phyloP scores from a whole-genome alignment of 352 stramenopile genomes.

The Blastocystis sp. region DNA sequence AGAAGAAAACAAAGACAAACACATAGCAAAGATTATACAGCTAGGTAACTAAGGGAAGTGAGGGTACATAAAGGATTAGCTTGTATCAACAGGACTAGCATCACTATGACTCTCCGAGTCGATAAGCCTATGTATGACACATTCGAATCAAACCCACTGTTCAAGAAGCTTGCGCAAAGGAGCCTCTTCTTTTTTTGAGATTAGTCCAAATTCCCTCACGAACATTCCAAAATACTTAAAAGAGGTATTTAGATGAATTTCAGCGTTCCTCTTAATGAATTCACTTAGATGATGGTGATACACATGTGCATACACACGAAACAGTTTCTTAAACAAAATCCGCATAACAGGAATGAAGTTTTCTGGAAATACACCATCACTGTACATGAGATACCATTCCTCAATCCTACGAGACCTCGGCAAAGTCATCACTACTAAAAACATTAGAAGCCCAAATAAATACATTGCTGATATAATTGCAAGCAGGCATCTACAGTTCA shows the following conservation, averaged over 20 bases:
- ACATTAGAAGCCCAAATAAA: constrained; percentile 38
- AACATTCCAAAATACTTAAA: constrained; percentile 98
- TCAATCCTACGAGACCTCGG: background rate
- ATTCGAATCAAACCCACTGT: constrained; percentile 62
- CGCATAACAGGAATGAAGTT: constrained; percentile 76
- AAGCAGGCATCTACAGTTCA: constrained; percentile 32
- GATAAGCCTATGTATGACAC: background rate
- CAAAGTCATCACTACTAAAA: constrained; percentile 19
- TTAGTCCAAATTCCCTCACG: constrained; percentile 84
- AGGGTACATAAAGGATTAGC: too few relatives aligned
- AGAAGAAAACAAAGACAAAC: too few relatives aligned
- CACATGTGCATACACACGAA: constrained; percentile 89
- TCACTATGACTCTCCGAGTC: background rate
- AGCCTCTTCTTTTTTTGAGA: constrained; percentile 85
- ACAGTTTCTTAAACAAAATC: constrained; percentile 87
- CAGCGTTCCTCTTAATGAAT: constrained; percentile 84
- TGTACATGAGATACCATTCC: constrained; percentile 40
- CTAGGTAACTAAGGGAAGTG: too few relatives aligned
- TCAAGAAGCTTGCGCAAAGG: constrained; percentile 86
- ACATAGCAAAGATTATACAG: too few relatives aligned
- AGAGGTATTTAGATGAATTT: constrained; percentile 90
- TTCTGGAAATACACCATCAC: constrained; percentile 70
- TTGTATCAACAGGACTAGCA: too few relatives aligned
- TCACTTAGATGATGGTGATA: constrained; percentile 85
- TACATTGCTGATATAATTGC: constrained; percentile 45